A percentile compares a stretch with the other conserved stretches of the same genome.
Evolutionary conservation across 306 rosid genomes (phyloP).

Genomic region (Rosa chinensis): DNA sequence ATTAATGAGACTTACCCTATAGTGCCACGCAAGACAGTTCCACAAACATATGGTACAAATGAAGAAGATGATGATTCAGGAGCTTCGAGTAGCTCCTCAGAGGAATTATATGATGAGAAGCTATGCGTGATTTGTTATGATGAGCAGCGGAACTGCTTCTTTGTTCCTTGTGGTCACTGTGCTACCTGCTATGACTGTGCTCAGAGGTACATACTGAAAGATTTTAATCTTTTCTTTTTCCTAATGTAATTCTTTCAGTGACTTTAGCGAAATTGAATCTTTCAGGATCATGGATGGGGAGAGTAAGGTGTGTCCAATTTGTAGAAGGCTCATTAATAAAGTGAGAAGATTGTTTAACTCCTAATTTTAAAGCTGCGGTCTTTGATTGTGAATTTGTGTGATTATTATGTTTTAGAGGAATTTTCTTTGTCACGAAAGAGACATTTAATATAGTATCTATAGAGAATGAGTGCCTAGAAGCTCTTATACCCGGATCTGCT

Average conservation of each 20-base stretch:
- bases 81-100: slow-evolving; percentile 51
- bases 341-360: slow-evolving; percentile 51
- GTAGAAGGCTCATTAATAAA: slow-evolving; percentile 67
- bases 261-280: background rate
- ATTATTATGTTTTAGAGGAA: slow-evolving; percentile 9
- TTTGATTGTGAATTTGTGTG: slow-evolving; percentile 17
- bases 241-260: background rate
- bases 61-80: slow-evolving; percentile 52
- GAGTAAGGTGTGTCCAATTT: slow-evolving; percentile 66
- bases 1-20: slow-evolving; percentile 54
- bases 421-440: slow-evolving; percentile 8
- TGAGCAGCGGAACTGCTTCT: slow-evolving; percentile 67
- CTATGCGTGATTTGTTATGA: slow-evolving; percentile 67
- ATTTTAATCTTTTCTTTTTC: background rate
- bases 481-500: background rate
- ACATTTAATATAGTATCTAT: background rate
- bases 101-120: slow-evolving; percentile 69
- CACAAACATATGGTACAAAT: slow-evolving; percentile 44
- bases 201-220: slow-evolving; percentile 48
- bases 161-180: slow-evolving; percentile 80
- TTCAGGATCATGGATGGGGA: slow-evolving; percentile 68
- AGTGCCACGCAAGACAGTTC: slow-evolving; percentile 32
- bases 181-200: slow-evolving; percentile 78
- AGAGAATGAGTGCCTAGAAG: slow-evolving; percentile 14
- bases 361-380: slow-evolving; percentile 11